Evolutionary conservation across 176 grass and related monocot genomes (phyloP).

Genomic region (Tuctoria greenei): DNA sequence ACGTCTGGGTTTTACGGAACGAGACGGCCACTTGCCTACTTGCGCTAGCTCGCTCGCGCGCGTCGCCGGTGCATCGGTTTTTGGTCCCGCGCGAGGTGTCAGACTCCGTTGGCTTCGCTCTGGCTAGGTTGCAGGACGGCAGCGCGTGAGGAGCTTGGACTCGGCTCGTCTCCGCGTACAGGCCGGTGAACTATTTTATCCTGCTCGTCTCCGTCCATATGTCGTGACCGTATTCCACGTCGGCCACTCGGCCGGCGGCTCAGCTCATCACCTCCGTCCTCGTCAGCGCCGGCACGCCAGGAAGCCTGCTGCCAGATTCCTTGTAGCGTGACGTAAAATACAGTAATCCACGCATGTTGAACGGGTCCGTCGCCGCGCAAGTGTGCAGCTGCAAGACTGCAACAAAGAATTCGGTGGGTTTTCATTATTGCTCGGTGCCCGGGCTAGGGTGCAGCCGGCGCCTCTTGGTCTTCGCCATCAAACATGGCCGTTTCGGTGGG

Average conservation of each 20-base stretch:
- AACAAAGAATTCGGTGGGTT: background rate
- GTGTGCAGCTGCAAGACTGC: background rate
- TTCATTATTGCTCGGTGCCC: background rate
- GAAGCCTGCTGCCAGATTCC: background rate
- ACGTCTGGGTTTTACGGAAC: slow-evolving; percentile 7
- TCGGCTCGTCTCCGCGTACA: slow-evolving; percentile 27
- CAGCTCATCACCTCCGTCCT: background rate
- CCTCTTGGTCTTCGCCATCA: background rate
- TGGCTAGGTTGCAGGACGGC: slow-evolving; percentile 15
- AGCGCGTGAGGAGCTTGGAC: slow-evolving; percentile 6
- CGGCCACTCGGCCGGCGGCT: too few relatives aligned
- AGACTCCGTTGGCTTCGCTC: background rate
- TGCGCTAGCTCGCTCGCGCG: too few relatives aligned
- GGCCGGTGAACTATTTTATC: slow-evolving; percentile 24
- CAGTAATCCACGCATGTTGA: background rate
- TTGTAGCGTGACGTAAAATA: background rate
- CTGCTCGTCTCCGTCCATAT: background rate
- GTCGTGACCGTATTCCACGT: background rate
- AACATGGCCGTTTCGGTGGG: background rate
- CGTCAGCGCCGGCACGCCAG: background rate
- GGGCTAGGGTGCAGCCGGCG: background rate
- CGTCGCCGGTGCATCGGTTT: background rate
- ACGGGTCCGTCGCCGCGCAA: background rate
- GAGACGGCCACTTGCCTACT: background rate
- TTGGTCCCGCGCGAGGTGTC: slow-evolving; percentile 13